Percentiles rank a stretch among this genome's conserved stretches.
phyloP scores from a whole-genome alignment of 2,329 filamentous ascomycete species.

The Fusarium sacchari region DNA sequence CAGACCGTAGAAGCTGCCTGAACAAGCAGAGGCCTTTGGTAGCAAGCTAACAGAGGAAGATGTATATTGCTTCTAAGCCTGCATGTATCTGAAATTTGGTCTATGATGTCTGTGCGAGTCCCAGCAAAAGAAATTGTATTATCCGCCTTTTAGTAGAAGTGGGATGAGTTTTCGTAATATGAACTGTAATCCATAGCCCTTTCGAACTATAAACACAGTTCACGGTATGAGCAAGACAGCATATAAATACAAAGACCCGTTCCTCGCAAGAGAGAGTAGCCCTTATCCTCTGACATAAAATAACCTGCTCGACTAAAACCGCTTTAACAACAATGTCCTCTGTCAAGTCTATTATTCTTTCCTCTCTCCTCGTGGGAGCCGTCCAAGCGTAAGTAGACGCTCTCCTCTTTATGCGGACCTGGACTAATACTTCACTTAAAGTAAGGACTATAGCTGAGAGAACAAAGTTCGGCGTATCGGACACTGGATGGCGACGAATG shows the following conservation, averaged over 20 bases:
- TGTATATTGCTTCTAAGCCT: no score
- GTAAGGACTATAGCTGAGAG: background rate
- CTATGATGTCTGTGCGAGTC: background rate
- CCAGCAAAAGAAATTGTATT: background rate
- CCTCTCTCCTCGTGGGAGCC: background rate
- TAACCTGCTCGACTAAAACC: accelerated
- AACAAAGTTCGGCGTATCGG: no score
- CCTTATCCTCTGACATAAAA: no score
- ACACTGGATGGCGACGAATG: no score
- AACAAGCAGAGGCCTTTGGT: no score
- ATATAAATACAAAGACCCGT: background rate
- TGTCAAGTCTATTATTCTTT: background rate
- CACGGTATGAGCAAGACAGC: accelerated
- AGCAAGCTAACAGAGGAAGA: no score
- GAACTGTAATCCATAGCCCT: background rate
- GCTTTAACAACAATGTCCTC: background rate
- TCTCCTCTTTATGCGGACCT: background rate
- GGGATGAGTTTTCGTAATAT: background rate
- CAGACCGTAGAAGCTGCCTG: no score
- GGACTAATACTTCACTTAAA: background rate
- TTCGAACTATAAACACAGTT: background rate
- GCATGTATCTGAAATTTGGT: no score
- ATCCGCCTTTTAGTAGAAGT: background rate
- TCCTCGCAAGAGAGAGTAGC: background rate
- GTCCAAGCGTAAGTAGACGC: background rate